Percentiles rank a stretch among this genome's conserved stretches.
Evolutionary conservation across 345 rosid species (phyloP).

Genomic region (Salix viminalis): DNA sequence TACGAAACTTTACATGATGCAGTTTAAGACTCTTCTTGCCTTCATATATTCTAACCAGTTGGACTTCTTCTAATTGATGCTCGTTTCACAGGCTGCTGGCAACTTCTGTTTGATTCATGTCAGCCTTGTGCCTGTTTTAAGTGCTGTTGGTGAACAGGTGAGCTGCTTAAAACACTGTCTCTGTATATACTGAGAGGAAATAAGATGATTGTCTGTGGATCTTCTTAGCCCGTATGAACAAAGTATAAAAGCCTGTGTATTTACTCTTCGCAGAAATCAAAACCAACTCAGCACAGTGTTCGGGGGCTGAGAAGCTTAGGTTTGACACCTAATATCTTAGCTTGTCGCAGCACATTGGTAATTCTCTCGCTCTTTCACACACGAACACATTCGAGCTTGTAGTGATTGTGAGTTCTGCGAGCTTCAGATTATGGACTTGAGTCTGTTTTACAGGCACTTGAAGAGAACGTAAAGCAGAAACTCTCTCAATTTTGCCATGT

Average conservation of each 20-base stretch:
- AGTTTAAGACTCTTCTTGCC: neutral
- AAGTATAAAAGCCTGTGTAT: neutral
- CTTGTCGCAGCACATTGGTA: constrained; percentile 89
- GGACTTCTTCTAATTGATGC: neutral
- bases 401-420: neutral
- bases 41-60: no score
- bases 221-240: neutral
- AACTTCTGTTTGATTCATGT: constrained; percentile 96
- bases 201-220: neutral
- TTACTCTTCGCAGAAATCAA: constrained; percentile 66
- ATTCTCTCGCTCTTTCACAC: neutral
- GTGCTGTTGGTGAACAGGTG: constrained; percentile 99
- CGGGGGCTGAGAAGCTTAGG: constrained; percentile 81
- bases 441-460: constrained; percentile 63
- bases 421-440: constrained; percentile 4
- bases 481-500: constrained; percentile 95
- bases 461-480: constrained; percentile 68
- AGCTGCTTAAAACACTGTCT: neutral
- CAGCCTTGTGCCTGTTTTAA: constrained; percentile 94
- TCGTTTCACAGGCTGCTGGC: constrained; percentile 57
- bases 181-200: neutral
- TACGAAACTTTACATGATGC: neutral
- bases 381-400: neutral
- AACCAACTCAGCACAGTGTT: constrained; percentile 98
- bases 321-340: constrained; percentile 81